phyloP scores from a whole-genome alignment of 139 green algal genomes.

The Tetradesmus obliquus region DNA sequence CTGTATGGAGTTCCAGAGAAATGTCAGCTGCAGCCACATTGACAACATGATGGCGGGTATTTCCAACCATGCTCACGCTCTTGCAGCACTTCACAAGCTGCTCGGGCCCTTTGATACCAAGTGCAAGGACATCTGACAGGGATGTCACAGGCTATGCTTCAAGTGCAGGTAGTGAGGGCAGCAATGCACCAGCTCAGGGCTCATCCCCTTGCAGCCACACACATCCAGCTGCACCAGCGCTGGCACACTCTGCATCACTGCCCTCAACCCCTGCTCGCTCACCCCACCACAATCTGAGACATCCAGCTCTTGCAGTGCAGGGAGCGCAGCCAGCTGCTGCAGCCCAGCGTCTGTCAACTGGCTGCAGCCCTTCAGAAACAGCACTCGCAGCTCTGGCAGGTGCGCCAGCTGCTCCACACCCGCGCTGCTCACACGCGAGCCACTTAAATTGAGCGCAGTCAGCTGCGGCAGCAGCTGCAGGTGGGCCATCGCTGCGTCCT shows the following conservation, averaged over 20 bases:
- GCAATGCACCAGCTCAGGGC: neutral
- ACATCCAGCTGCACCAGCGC: slow-evolving; percentile 21
- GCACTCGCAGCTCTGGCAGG: neutral
- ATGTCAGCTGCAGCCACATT: neutral
- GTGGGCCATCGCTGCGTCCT: slow-evolving; percentile 10
- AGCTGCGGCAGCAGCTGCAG: slow-evolving; percentile 23
- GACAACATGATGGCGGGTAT: no score
- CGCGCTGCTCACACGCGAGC: neutral
- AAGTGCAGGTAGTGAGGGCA: slow-evolving; percentile 40
- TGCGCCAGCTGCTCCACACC: slow-evolving; percentile 6
- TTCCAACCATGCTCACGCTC: no score
- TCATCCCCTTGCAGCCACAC: slow-evolving; percentile 32
- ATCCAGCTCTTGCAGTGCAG: slow-evolving; percentile 34
- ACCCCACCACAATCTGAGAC: slow-evolving; percentile 34
- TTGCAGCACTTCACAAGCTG: no score
- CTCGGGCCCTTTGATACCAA: no score
- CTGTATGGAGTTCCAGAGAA: neutral
- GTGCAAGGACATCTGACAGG: no score
- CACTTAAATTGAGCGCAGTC: neutral
- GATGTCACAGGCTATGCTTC: slow-evolving; percentile 23
- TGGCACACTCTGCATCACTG: neutral
- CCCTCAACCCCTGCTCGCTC: neutral
- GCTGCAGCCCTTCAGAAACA: slow-evolving; percentile 25
- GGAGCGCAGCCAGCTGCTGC: neutral
- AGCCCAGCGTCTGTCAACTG: slow-evolving; percentile 21